phyloP scores from a whole-genome alignment of 257 asterid species.

The Voacanga thouarsii region DNA sequence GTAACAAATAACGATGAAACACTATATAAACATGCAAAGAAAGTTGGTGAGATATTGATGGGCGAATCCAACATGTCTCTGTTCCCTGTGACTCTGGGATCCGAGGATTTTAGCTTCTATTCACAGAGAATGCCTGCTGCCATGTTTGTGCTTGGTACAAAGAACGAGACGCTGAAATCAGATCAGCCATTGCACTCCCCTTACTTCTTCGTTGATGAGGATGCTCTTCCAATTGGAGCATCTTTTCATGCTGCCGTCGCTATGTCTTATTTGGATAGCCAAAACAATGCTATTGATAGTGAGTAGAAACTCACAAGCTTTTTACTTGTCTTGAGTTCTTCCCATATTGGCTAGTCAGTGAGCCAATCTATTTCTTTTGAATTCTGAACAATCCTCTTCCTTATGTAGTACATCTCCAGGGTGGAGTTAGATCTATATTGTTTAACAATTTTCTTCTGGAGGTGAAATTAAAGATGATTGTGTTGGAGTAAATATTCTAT shows the following conservation, averaged over 20 bases:
- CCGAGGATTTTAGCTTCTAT: conserved; percentile 80
- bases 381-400: too few species aligned
- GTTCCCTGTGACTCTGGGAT: conserved; percentile 43
- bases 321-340: too few species aligned
- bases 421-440: too few species aligned
- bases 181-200: conserved; percentile 56
- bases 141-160: conserved; percentile 42
- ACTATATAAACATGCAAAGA: conserved; percentile 54
- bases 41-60: conserved; percentile 48
- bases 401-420: too few species aligned
- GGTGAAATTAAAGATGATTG: too few species aligned
- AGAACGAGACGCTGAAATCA: conserved; percentile 37
- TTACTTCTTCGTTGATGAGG: conserved; percentile 52
- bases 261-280: conserved; percentile 44
- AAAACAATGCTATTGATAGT: neutral
- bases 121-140: conserved; percentile 54
- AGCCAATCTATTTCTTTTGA: too few species aligned
- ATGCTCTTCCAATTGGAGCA: conserved; percentile 61
- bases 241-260: conserved; percentile 80
- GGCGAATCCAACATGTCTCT: conserved; percentile 42
- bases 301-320: neutral
- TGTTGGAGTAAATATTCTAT: too few species aligned
- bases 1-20: conserved; percentile 48
- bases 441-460: too few species aligned
- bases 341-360: too few species aligned